Conservation (phyloP, 1,284 basidiomycete genomes). For the Leccinum olivaceoglutinosum region DNA sequence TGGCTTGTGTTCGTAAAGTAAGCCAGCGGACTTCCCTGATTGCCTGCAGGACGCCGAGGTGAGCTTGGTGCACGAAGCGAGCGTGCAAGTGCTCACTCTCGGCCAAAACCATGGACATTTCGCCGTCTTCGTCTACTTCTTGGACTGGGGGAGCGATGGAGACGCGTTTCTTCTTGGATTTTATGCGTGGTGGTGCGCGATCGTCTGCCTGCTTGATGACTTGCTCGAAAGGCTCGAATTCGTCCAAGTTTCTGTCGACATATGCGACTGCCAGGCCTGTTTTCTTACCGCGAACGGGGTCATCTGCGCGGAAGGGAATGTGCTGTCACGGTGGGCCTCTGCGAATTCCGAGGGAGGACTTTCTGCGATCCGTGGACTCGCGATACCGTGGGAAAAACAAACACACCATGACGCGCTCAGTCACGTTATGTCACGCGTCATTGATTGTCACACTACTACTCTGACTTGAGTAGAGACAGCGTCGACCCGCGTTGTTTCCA, state of each 20-base stretch:
- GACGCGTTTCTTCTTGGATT: slow-evolving; percentile 41
- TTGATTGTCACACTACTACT: not conserved
- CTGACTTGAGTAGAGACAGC: slow-evolving; percentile 18
- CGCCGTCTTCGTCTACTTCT: slow-evolving; percentile 54
- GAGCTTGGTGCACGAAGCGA: slow-evolving; percentile 5
- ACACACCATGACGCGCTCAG: slow-evolving; percentile 23
- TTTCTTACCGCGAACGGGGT: slow-evolving; percentile 69
- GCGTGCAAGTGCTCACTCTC: slow-evolving; percentile 37
- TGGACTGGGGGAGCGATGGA: slow-evolving; percentile 33
- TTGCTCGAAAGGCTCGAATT: slow-evolving; percentile 78
- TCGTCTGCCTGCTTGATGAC: slow-evolving; percentile 68
- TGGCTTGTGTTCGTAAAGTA: slow-evolving; percentile 50
- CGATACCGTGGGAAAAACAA: slow-evolving; percentile 23
- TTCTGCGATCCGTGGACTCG: slow-evolving; percentile 25
- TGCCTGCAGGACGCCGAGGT: slow-evolving; percentile 11
- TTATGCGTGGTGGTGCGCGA: slow-evolving; percentile 52
- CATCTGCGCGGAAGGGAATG: slow-evolving; percentile 69
- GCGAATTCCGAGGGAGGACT: slow-evolving; percentile 31
- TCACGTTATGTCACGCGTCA: slow-evolving; percentile 27
- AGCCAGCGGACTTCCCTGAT: slow-evolving; percentile 43
- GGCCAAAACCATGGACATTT: slow-evolving; percentile 68
- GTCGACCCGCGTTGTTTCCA: slow-evolving; percentile 6
- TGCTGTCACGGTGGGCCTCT: slow-evolving; percentile 49
- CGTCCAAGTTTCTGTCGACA: slow-evolving; percentile 72
- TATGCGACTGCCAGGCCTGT: slow-evolving; percentile 65